Conservation (phyloP, 495 filamentous ascomycete genomes). For the Xanthoparmelia taractica region DNA sequence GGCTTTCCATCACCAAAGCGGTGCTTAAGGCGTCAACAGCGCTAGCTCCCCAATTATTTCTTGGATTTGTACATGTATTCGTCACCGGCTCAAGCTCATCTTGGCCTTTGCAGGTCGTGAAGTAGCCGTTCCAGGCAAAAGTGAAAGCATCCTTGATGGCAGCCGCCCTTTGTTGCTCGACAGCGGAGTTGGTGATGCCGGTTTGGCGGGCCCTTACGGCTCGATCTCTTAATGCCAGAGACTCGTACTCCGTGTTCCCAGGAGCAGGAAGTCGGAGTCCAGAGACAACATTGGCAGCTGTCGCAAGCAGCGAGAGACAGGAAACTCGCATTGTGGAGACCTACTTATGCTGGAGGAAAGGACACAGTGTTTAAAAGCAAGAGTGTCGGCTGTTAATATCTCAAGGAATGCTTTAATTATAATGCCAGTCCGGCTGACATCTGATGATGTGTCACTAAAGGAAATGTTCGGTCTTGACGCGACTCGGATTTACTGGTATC, state of each 20-base stretch:
- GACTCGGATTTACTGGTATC: not conserved
- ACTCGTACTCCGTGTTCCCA: not conserved
- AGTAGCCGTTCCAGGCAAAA: slow-evolving; percentile 75
- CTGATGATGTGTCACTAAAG: not conserved
- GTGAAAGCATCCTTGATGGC: slow-evolving; percentile 70
- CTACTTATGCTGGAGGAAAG: not conserved
- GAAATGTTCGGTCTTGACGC: not conserved
- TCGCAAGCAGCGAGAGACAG: not conserved
- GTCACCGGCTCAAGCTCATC: slow-evolving; percentile 20
- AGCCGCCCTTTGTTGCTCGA: slow-evolving; percentile 40
- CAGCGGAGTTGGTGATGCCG: not conserved
- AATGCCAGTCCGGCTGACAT: not conserved
- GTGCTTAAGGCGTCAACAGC: slow-evolving; percentile 79
- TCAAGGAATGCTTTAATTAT: not conserved
- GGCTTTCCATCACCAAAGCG: slow-evolving; percentile 67
- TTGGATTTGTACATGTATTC: slow-evolving; percentile 28
- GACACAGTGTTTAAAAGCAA: no score
- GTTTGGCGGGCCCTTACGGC: not conserved
- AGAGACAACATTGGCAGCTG: not conserved
- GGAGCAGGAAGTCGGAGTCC: not conserved
- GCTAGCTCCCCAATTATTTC: slow-evolving; percentile 82
- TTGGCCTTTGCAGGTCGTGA: slow-evolving; percentile 8
- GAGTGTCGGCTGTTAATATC: no score
- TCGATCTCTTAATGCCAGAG: not conserved
- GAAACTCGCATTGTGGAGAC: not conserved